A percentile compares a stretch with the other conserved stretches of the same genome.
Conservation (phyloP, 495 filamentous ascomycete genomes). For the Bacidia gigantensis region DNA sequence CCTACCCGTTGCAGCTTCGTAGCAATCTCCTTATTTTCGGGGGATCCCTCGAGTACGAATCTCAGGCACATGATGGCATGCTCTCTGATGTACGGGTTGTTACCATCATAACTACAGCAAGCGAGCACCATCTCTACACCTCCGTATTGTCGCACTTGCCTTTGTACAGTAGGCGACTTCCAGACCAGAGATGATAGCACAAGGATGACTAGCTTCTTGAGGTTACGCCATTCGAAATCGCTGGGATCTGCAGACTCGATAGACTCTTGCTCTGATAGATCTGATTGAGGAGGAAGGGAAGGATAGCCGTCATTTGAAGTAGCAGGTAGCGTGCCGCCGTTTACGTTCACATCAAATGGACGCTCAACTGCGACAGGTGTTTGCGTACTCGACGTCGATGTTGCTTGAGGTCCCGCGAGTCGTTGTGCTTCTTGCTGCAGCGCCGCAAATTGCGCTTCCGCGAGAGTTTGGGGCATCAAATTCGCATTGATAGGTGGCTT, state of each 20-base stretch:
- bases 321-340: conserved; percentile 24
- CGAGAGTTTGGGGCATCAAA: conserved; percentile 19
- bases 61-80: conserved; percentile 83
- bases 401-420: conserved; percentile 5
- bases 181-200: conserved; percentile 73
- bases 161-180: conserved; percentile 67
- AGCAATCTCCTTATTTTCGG: conserved; percentile 63
- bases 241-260: conserved; percentile 38
- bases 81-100: conserved; percentile 83
- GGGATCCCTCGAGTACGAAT: conserved; percentile 74
- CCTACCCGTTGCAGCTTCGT: conserved; percentile 36
- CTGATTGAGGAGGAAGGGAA: conserved; percentile 22
- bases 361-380: conserved; percentile 42
- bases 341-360: conserved; percentile 38
- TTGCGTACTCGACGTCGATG: conserved; percentile 1
- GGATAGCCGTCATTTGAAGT: conserved; percentile 17
- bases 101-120: conserved; percentile 73
- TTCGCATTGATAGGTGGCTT: conserved; percentile 45
- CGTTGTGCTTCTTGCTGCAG: conserved; percentile 19
- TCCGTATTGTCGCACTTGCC: conserved; percentile 67
- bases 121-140: conserved; percentile 75
- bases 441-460: conserved; percentile 19
- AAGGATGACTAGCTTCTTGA: conserved; percentile 82
- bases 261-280: conserved; percentile 32
- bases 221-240: conserved; percentile 85